These are phyloP conservation scores for Kazachstania viticola DNA, from an alignment of 805 yeast species.

Conservation along the genomic window DNA sequence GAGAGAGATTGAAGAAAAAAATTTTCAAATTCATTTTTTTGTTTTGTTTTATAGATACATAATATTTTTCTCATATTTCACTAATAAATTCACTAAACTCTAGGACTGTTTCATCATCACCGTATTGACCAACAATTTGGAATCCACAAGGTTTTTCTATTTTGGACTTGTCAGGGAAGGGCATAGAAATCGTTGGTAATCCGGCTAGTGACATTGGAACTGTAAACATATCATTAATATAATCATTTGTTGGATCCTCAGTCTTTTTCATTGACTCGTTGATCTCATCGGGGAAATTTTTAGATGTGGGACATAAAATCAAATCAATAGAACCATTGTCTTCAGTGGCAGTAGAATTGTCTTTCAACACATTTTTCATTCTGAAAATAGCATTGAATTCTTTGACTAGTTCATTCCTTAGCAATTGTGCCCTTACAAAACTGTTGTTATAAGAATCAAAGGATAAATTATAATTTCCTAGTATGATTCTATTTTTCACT, in stretches of 20 bases:
- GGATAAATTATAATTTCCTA: constrained; percentile 81
- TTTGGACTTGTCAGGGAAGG: constrained; percentile 28
- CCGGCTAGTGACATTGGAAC: constrained; percentile 91
- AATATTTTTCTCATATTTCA: too few relatives aligned
- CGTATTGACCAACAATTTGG: constrained; percentile 78
- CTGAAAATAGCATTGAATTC: constrained; percentile 60
- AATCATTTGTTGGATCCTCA: constrained; percentile 44
- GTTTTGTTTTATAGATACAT: background rate
- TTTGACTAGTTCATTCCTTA: constrained; percentile 46
- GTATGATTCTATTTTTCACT: constrained; percentile 67
- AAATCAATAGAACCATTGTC: constrained; percentile 46
- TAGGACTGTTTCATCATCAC: constrained; percentile 60
- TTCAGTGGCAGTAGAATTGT: too few relatives aligned
- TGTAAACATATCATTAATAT: constrained; percentile 73
- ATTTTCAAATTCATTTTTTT: too few relatives aligned
- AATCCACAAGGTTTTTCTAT: constrained; percentile 38
- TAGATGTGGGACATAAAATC: constrained; percentile 63
- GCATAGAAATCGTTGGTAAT: constrained; percentile 73
- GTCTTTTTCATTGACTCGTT: constrained; percentile 21
- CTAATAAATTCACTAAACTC: constrained; percentile 22
- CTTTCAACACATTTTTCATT: constrained; percentile 33
- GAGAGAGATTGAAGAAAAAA: constrained; percentile 1
- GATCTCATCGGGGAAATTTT: constrained; percentile 42
- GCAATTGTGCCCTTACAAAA: constrained; percentile 60
- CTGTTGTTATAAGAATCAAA: constrained; percentile 61